Evolutionary conservation across 805 yeast species (phyloP), one percentile per base, ranked within the genome.

Genomic region (Starmerella apis): DNA sequence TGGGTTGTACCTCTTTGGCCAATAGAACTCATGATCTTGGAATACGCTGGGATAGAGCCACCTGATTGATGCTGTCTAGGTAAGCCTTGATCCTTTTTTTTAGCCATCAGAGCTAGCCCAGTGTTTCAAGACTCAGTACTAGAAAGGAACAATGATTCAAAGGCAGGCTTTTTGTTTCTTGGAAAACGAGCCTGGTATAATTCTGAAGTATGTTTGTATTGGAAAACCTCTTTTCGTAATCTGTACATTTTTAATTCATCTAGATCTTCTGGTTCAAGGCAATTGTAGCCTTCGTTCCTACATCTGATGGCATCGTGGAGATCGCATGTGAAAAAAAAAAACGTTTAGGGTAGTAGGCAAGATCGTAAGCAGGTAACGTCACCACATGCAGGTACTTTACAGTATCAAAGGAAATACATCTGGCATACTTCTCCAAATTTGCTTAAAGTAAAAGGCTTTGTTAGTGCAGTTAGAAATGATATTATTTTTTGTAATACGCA

Each of bases 11-110:
- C 31, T 4, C 41, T 20, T 3, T 22, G 14, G 25, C 43, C 43
- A 38, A 38, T 38, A 18, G 20, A 11, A 33, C 6, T 33, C 37
- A 6, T 14, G 5, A 11, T 3, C 24, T 14, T 24, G 43, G 43
- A 31, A 24, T 31, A 38, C 16, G 9, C 25, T 4, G 30, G 31
- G 5, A 5, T 23, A 10, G n/a, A 11, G 16, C 24, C 44, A 41
- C 44, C 44, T 41, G 44, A 41, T 41, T 20, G 44, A 25, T 41
- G n/a, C 7, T 27, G 23, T 16, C 27, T 27, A 25, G 33, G 44
- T 41, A 27, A 41, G 32, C 44, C 33, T 25, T 16, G 4, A n/a
- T 23, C 30, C 13, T 5, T 28, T 11, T 33, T 23, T 23, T 4
- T 6, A 8, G 31, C 4, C 11, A 22, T 11, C 19, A 38, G 13